phyloP scores from a whole-genome alignment of 2,329 filamentous ascomycete species.

The Pyricularia sp. region DNA sequence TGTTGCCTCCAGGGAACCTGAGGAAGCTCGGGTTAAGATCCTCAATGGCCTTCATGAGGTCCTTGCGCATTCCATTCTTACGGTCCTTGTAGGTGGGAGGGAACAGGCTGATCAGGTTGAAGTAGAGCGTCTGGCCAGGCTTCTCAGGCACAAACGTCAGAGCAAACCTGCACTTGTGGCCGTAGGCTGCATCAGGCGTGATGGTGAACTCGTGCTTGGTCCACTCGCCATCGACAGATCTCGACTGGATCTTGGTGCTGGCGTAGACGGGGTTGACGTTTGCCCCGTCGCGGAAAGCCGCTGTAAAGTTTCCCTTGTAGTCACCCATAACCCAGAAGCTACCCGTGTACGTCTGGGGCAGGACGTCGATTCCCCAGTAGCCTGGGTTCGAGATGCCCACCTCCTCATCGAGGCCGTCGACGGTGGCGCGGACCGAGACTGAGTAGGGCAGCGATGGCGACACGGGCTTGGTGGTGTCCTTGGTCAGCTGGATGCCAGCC shows the following conservation, averaged over 20 bases:
- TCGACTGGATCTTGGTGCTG: conserved; percentile 30
- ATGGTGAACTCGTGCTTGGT: conserved; percentile 40
- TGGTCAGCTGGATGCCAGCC: not conserved
- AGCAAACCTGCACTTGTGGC: conserved; percentile 4
- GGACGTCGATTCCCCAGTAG: conserved; percentile 44
- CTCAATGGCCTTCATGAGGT: conserved; percentile 38
- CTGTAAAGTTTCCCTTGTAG: conserved; percentile 33
- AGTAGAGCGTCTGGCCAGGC: conserved; percentile 30
- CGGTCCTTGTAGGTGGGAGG: conserved; percentile 45
- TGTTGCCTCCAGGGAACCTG: conserved; percentile 53
- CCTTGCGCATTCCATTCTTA: conserved; percentile 42
- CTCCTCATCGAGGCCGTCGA: not conserved
- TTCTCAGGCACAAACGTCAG: conserved; percentile 14
- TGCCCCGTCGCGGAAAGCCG: conserved; percentile 21
- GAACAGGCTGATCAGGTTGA: conserved; percentile 46
- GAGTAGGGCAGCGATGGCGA: not conserved
- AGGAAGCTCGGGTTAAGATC: conserved; percentile 43
- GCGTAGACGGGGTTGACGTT: conserved; percentile 16
- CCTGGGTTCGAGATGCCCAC: conserved; percentile 37
- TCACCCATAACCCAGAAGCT: conserved; percentile 40
- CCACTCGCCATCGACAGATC: conserved; percentile 27
- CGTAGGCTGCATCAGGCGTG: conserved; percentile 31
- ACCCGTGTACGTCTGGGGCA: conserved; percentile 30
- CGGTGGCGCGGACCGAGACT: not conserved
- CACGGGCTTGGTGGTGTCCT: not conserved